Conservation (phyloP, 1,284 basidiomycete genomes). For the Malassezia sp. region DNA sequence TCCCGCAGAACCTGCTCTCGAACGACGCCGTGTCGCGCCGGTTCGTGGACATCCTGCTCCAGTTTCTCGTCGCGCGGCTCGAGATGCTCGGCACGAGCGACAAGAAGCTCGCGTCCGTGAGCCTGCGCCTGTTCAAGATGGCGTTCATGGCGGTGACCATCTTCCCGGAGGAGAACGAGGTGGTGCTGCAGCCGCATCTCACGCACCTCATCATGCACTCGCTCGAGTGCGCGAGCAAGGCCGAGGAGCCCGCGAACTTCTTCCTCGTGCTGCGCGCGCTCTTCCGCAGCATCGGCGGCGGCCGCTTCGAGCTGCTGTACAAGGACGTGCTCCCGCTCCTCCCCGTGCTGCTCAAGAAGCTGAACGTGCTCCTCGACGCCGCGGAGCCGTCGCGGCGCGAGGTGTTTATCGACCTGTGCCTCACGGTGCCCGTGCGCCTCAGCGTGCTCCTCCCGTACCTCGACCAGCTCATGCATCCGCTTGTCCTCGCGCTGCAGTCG, state of each 20-base stretch:
- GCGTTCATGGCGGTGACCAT: slow-evolving; percentile 79
- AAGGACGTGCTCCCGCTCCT: slow-evolving; percentile 91
- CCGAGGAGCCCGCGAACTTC: slow-evolving; percentile 80
- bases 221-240: slow-evolving; percentile 83
- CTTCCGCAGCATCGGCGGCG: slow-evolving; percentile 96
- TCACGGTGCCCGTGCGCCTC: slow-evolving; percentile 88
- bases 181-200: slow-evolving; percentile 80
- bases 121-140: slow-evolving; percentile 89
- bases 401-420: slow-evolving; percentile 80
- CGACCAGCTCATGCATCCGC: slow-evolving; percentile 88
- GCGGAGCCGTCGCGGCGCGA: slow-evolving; percentile 39
- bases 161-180: slow-evolving; percentile 71
- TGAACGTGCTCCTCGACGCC: slow-evolving; percentile 54
- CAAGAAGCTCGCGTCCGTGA: slow-evolving; percentile 59
- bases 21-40: slow-evolving; percentile 76
- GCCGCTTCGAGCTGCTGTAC: slow-evolving; percentile 86
- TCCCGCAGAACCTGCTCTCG: slow-evolving; percentile 75
- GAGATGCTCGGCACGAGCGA: slow-evolving; percentile 75
- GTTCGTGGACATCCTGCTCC: slow-evolving; percentile 80
- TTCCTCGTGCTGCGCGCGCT: slow-evolving; percentile 86
- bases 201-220: slow-evolving; percentile 93
- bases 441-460: slow-evolving; percentile 93
- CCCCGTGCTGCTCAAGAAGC: slow-evolving; percentile 89
- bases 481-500: slow-evolving; percentile 76
- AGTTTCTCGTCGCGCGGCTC: slow-evolving; percentile 70